phyloP scores from a whole-genome alignment of 2,329 filamentous ascomycete genomes.

The Zymoseptoria tritici region DNA sequence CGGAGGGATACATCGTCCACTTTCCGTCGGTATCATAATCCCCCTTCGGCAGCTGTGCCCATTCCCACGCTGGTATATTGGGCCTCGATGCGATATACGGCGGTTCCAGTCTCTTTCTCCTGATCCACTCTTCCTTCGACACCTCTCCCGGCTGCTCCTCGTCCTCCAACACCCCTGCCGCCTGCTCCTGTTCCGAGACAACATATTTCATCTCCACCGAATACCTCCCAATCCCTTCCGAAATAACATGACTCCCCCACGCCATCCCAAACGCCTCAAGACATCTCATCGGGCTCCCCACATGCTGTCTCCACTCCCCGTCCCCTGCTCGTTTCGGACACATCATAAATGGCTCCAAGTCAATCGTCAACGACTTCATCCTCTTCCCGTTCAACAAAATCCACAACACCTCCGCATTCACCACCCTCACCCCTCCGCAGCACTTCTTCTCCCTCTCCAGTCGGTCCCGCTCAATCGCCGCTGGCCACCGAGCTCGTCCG shows the following conservation, averaged over 20 bases:
- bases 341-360: not conserved
- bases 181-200: too few relatives aligned
- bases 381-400: not conserved
- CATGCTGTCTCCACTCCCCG: not conserved
- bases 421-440: not conserved
- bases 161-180: not conserved
- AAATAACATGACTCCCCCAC: not conserved
- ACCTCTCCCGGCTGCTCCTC: not conserved
- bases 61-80: too few relatives aligned
- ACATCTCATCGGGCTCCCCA: not conserved
- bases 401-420: not conserved
- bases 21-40: too few relatives aligned
- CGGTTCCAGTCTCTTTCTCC: too few relatives aligned
- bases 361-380: not conserved
- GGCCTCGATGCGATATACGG: too few relatives aligned
- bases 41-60: too few relatives aligned
- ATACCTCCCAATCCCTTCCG: not conserved
- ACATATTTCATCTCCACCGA: not conserved
- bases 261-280: not conserved
- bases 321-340: not conserved
- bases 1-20: not conserved
- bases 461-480: not conserved
- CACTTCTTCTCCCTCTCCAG: not conserved
- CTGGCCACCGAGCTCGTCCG: not conserved
- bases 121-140: too few relatives aligned